Percentiles rank a stretch among this genome's conserved stretches.
These are phyloP conservation scores for Monosporascus ibericus DNA, from an alignment of 2,329 filamentous ascomycete genomes.

Conservation along the genomic window DNA sequence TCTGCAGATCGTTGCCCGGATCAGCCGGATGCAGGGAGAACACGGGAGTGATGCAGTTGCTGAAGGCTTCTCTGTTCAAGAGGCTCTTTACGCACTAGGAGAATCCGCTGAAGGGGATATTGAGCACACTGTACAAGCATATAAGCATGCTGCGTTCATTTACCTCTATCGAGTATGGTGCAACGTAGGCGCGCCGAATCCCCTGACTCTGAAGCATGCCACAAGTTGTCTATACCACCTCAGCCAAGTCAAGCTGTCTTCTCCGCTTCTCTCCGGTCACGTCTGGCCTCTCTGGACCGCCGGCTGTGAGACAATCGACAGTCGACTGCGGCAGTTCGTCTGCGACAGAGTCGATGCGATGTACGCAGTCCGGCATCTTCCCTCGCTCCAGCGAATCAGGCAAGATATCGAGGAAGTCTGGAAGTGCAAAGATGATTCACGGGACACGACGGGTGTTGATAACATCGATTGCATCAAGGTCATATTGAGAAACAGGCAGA, in stretches of 20 bases:
- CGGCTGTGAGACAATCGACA: slow-evolving; percentile 24
- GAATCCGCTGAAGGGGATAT: slow-evolving; percentile 8
- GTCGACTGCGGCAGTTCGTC: slow-evolving; percentile 15
- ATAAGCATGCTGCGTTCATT: slow-evolving; percentile 24
- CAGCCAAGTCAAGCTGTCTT: slow-evolving; percentile 16
- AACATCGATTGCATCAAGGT: slow-evolving; percentile 24
- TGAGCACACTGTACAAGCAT: slow-evolving; percentile 22
- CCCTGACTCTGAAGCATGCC: slow-evolving; percentile 14
- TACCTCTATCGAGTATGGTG: slow-evolving; percentile 26
- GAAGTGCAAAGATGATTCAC: slow-evolving; percentile 22
- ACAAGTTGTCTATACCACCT: slow-evolving; percentile 20
- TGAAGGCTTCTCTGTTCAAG: slow-evolving; percentile 9
- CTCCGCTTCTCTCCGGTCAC: slow-evolving; percentile 23
- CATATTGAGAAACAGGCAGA: slow-evolving; percentile 16
- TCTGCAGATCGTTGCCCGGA: slow-evolving; percentile 16
- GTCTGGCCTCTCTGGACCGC: slow-evolving; percentile 28
- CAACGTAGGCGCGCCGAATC: slow-evolving; percentile 16
- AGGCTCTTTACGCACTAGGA: slow-evolving; percentile 6
- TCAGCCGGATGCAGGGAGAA: slow-evolving; percentile 19
- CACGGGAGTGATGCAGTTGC: slow-evolving; percentile 4
- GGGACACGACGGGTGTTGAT: slow-evolving; percentile 20
- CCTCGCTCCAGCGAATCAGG: slow-evolving; percentile 20
- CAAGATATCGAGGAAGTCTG: slow-evolving; percentile 26
- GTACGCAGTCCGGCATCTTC: slow-evolving; percentile 23
- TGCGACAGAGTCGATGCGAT: slow-evolving; percentile 19